These are phyloP conservation scores for Claviceps maximensis DNA, from an alignment of 2,329 filamentous ascomycete species.

Conservation along the genomic window DNA sequence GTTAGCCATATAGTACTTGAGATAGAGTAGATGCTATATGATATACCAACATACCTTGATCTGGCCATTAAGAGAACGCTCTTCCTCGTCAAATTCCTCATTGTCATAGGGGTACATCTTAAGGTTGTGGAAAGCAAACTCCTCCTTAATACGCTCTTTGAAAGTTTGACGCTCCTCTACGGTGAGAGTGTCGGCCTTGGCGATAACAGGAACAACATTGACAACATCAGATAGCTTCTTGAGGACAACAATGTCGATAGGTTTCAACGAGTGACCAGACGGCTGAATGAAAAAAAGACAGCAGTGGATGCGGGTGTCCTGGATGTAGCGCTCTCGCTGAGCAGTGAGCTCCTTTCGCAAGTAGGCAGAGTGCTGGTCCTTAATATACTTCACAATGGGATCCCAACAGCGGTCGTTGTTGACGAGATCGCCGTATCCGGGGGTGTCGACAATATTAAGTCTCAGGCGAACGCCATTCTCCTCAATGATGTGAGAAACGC, in stretches of 20 bases:
- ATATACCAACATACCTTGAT: slow-evolving; percentile 62
- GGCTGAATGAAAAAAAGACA: slow-evolving; percentile 99
- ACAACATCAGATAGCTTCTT: slow-evolving; percentile 99
- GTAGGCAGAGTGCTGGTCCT: slow-evolving; percentile 99
- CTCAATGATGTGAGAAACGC: slow-evolving; percentile 96
- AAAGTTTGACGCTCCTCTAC: slow-evolving; percentile 90
- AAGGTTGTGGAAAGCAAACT: slow-evolving; percentile 98
- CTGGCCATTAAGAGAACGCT: slow-evolving; percentile 80
- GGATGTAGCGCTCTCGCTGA: slow-evolving; percentile 97
- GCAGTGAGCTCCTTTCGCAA: slow-evolving; percentile 98
- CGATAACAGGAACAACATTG: slow-evolving; percentile 97
- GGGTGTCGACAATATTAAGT: slow-evolving; percentile 97
- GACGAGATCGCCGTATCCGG: slow-evolving; percentile 94
- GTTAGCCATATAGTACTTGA: not conserved
- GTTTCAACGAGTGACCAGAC: slow-evolving; percentile 94
- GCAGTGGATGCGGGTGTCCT: slow-evolving; percentile 98
- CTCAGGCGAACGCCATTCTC: slow-evolving; percentile 96
- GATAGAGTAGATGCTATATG: not conserved
- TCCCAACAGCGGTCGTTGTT: slow-evolving; percentile 99
- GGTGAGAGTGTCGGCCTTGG: slow-evolving; percentile 93
- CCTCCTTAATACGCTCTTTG: slow-evolving; percentile 99
- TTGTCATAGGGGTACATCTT: slow-evolving; percentile 99
- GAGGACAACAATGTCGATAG: slow-evolving; percentile 96
- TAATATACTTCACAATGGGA: slow-evolving; percentile 99
- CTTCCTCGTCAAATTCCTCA: slow-evolving; percentile 95